These are phyloP conservation scores for Neocucurbitaria cava DNA, from an alignment of 2,329 filamentous ascomycete genomes.

Conservation along the genomic window DNA sequence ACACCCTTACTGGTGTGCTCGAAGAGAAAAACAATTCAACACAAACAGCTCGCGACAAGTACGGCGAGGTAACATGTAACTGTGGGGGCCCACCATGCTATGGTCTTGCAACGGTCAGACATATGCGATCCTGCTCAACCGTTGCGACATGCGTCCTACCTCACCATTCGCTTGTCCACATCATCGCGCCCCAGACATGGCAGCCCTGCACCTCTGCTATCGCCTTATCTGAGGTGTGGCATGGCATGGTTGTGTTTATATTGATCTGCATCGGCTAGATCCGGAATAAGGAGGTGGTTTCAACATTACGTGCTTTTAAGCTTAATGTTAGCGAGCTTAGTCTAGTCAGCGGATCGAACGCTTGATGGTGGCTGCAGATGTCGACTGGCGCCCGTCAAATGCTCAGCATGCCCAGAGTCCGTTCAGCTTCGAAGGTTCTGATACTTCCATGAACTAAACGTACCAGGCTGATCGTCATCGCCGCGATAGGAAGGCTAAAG, in stretches of 20 bases:
- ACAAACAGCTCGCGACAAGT: constrained; percentile 1
- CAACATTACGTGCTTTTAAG: constrained; percentile 40
- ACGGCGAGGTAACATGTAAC: background rate
- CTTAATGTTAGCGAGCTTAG: constrained; percentile 40
- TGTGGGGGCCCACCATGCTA: background rate
- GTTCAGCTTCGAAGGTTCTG: background rate
- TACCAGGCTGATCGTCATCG: constrained; percentile 8
- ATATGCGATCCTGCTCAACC: background rate
- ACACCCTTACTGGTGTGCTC: background rate
- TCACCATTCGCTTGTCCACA: constrained; percentile 7
- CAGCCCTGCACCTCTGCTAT: constrained; percentile 13
- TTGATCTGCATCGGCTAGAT: constrained; percentile 35
- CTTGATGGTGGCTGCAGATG: constrained; percentile 9
- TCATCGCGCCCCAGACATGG: constrained; percentile 9
- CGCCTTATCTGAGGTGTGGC: constrained; percentile 37
- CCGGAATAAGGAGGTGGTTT: constrained; percentile 42
- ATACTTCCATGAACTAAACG: constrained; percentile 2
- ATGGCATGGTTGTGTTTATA: constrained; percentile 27
- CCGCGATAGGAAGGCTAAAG: constrained; percentile 23
- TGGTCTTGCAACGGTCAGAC: constrained; percentile 3
- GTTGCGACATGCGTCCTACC: constrained; percentile 2
- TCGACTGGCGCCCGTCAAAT: constrained; percentile 7
- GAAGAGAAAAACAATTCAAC: background rate
- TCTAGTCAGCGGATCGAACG: constrained; percentile 27
- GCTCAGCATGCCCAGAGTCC: background rate